phyloP scores from a whole-genome alignment of 306 rosid genomes.

The Vigna unguiculata region DNA sequence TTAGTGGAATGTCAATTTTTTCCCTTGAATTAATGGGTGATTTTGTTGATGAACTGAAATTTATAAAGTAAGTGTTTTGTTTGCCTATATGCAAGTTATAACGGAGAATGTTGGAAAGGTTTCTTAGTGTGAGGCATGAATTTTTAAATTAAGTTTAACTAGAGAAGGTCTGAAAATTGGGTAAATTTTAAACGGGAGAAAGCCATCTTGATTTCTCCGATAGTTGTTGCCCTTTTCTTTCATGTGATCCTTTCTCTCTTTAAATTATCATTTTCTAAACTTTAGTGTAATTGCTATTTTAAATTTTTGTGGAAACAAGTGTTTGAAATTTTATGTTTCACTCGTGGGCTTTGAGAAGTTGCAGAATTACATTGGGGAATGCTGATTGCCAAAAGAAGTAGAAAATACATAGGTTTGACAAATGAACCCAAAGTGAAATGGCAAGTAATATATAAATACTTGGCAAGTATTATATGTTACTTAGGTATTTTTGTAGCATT shows the following conservation, averaged over 20 bases:
- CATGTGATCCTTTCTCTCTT: slow-evolving; percentile 13
- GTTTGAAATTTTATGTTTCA: slow-evolving; percentile 1
- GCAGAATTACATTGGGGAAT: neutral
- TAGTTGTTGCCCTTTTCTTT: slow-evolving; percentile 4
- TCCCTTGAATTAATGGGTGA: neutral
- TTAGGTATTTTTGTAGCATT: slow-evolving; percentile 6
- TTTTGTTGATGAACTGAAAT: neutral
- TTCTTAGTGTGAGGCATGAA: neutral
- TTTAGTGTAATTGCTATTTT: slow-evolving; percentile 4
- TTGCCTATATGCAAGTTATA: neutral
- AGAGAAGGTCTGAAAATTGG: neutral
- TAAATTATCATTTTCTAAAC: neutral
- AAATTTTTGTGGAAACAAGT: neutral
- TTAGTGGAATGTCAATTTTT: slow-evolving; percentile 5
- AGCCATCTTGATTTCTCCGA: slow-evolving; percentile 2
- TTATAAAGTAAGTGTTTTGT: neutral
- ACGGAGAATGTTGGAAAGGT: neutral
- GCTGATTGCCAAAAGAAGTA: slow-evolving; percentile 1
- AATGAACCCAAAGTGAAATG: slow-evolving; percentile 11
- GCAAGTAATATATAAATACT: neutral
- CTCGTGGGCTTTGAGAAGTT: neutral
- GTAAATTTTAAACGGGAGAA: neutral
- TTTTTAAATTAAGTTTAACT: neutral
- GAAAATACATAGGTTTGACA: slow-evolving; percentile 4
- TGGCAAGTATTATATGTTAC: slow-evolving; percentile 3